phyloP scores from a whole-genome alignment of 176 grass and related monocot genomes.

The Saccharum spontaneum region DNA sequence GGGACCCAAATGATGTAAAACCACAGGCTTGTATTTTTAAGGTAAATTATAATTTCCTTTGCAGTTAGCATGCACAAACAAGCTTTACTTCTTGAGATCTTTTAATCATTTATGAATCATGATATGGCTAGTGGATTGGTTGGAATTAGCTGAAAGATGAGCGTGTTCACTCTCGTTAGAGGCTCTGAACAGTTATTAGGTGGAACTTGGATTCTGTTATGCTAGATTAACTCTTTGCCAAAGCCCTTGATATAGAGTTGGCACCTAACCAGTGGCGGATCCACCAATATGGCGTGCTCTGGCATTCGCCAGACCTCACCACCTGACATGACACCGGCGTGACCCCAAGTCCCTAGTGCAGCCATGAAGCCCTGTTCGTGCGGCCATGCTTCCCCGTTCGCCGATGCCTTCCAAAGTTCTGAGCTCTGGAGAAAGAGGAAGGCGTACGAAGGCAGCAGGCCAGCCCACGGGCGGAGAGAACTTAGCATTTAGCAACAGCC shows the following conservation, averaged over 20 bases:
- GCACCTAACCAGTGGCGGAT: neutral
- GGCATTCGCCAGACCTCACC: too few relatives aligned
- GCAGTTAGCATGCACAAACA: constrained; percentile 5
- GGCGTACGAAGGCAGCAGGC: too few relatives aligned
- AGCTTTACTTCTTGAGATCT: constrained; percentile 5
- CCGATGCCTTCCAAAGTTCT: too few relatives aligned
- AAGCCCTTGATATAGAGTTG: neutral
- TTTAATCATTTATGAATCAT: constrained; percentile 18
- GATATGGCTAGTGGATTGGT: neutral
- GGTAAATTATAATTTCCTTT: constrained; percentile 44
- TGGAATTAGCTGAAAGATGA: neutral
- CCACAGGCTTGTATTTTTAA: constrained; percentile 99
- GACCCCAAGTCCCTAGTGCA: too few relatives aligned
- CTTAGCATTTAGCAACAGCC: too few relatives aligned
- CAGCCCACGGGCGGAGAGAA: too few relatives aligned
- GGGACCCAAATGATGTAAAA: constrained; percentile 80
- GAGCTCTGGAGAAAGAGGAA: too few relatives aligned
- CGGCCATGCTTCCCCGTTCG: too few relatives aligned
- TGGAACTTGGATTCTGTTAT: neutral
- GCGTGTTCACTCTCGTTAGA: neutral
- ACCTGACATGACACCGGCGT: too few relatives aligned
- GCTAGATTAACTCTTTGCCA: neutral
- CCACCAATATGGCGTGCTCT: too few relatives aligned
- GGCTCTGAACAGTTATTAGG: neutral
- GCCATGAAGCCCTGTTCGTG: too few relatives aligned